These are phyloP conservation scores for Thuja plicata DNA, from an alignment of 83 land plant species.

Conservation along the genomic window DNA sequence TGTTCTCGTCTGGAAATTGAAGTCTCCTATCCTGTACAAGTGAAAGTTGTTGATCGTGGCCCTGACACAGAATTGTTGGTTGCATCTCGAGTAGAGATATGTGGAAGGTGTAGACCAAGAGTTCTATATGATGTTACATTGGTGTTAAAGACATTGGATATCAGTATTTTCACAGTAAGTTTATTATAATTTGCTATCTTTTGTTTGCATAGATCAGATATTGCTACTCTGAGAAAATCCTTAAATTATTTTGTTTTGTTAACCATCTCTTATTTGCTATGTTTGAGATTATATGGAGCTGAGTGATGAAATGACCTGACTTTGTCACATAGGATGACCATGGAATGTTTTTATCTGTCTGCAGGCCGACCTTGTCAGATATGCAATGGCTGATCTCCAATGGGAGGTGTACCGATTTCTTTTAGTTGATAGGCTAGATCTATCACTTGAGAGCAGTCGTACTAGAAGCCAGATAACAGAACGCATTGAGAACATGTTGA, in stretches of 20 bases:
- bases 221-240: not conserved
- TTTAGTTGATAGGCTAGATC: slow-evolving; percentile 51
- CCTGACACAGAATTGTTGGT: slow-evolving; percentile 84
- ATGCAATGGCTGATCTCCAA: slow-evolving; percentile 55
- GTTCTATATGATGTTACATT: slow-evolving; percentile 76
- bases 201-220: not conserved
- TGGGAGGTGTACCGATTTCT: slow-evolving; percentile 90
- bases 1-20: slow-evolving; percentile 58
- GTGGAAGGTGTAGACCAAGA: slow-evolving; percentile 75
- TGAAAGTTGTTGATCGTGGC: slow-evolving; percentile 61
- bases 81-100: slow-evolving; percentile 71
- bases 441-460: slow-evolving; percentile 14
- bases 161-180: slow-evolving; percentile 69
- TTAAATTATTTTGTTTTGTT: not conserved
- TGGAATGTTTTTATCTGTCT: not conserved
- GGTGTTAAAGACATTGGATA: slow-evolving; percentile 62
- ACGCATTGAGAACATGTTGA: slow-evolving; percentile 58
- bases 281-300: not conserved
- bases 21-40: slow-evolving; percentile 52
- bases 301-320: not conserved
- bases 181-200: not conserved
- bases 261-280: not conserved
- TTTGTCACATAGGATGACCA: not conserved
- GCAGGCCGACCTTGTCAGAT: slow-evolving; percentile 80
- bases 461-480: slow-evolving; percentile 51